phyloP scores from a whole-genome alignment of 306 rosid genomes.

The Pachyrhizus erosus region DNA sequence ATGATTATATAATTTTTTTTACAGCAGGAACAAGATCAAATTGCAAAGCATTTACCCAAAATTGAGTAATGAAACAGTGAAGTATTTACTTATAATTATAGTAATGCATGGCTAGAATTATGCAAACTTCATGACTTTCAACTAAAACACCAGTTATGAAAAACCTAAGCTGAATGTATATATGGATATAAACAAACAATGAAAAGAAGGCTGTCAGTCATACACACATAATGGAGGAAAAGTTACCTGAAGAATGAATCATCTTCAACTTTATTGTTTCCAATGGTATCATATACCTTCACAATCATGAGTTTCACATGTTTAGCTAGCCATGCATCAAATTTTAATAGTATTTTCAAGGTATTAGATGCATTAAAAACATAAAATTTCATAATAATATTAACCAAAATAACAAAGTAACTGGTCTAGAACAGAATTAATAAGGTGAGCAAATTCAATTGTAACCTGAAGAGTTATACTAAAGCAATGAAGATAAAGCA shows the following conservation, averaged over 20 bases:
- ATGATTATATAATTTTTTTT: conserved; percentile 34
- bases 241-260: conserved; percentile 67
- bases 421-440: conserved; percentile 39
- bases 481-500: conserved; percentile 47
- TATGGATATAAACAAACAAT: conserved; percentile 26
- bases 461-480: conserved; percentile 41
- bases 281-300: conserved; percentile 93
- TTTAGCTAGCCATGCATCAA: conserved; percentile 47
- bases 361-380: conserved; percentile 30
- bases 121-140: conserved; percentile 27
- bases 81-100: conserved; percentile 32
- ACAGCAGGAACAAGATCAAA: conserved; percentile 28
- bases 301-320: conserved; percentile 47
- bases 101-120: conserved; percentile 23
- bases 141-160: conserved; percentile 6
- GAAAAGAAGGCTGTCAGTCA: conserved; percentile 32
- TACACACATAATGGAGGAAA: conserved; percentile 20
- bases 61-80: not conserved
- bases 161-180: conserved; percentile 31
- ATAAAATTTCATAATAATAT: conserved; percentile 2
- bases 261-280: conserved; percentile 86
- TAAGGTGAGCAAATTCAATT: conserved; percentile 39
- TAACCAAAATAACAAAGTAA: conserved; percentile 24
- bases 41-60: conserved; percentile 24
- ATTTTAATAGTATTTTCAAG: conserved; percentile 37